Conservation (phyloP, 2,329 filamentous ascomycete species). For the Dactylellina drechsleri region DNA sequence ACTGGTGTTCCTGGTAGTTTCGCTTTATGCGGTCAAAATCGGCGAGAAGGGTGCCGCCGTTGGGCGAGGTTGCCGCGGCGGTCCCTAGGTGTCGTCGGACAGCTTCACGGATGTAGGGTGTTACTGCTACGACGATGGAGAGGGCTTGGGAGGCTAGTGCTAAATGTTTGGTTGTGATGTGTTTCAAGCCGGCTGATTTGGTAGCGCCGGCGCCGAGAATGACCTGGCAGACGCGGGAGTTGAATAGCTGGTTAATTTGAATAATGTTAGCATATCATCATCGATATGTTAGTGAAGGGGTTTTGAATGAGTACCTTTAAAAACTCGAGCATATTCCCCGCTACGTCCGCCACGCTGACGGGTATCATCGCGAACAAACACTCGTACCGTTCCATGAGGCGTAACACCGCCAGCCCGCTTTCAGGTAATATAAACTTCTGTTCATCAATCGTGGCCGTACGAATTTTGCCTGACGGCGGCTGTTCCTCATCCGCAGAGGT, state of each 20-base stretch:
- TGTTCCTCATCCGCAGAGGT: slow-evolving; percentile 27
- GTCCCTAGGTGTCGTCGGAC: slow-evolving; percentile 76
- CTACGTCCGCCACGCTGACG: slow-evolving; percentile 86
- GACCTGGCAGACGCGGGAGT: slow-evolving; percentile 93
- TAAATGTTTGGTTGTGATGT: slow-evolving; percentile 95
- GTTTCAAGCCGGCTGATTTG: slow-evolving; percentile 85
- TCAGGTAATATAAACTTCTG: slow-evolving; percentile 86
- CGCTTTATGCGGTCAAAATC: slow-evolving; percentile 91
- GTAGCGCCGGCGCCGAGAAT: slow-evolving; percentile 95
- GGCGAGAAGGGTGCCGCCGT: slow-evolving; percentile 69
- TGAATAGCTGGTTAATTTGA: slow-evolving; percentile 80
- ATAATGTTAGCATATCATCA: slow-evolving; percentile 18
- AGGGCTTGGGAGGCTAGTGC: slow-evolving; percentile 90
- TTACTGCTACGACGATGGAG: slow-evolving; percentile 84
- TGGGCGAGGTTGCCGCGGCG: slow-evolving; percentile 67
- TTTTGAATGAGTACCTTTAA: slow-evolving; percentile 54
- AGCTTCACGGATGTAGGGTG: slow-evolving; percentile 91
- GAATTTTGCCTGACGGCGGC: slow-evolving; percentile 67
- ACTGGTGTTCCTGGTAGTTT: slow-evolving; percentile 83
- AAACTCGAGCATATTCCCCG: slow-evolving; percentile 81
- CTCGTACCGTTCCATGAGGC: slow-evolving; percentile 82
- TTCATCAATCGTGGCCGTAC: slow-evolving; percentile 80
- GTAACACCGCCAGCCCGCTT: slow-evolving; percentile 82
- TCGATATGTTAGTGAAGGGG: background rate
- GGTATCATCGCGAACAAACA: slow-evolving; percentile 85